Evolutionary conservation across 176 grass and related monocot species (phyloP).

Genomic region (Puya raimondii): DNA sequence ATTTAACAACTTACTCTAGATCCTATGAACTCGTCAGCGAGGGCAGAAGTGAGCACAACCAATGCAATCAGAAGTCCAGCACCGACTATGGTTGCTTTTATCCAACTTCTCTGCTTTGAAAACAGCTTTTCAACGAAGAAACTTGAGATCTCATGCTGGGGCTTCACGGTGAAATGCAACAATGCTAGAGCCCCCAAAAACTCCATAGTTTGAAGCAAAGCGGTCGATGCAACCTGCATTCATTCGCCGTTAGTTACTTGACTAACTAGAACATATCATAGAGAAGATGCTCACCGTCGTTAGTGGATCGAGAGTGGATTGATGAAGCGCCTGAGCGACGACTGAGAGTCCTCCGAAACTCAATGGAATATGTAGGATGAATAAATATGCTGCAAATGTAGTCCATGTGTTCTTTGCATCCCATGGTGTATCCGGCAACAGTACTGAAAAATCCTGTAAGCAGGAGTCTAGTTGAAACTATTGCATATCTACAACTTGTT

Average conservation of each 20-base stretch:
- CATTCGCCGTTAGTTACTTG: neutral
- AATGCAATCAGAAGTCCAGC: constrained; percentile 47
- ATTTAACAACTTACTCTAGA: constrained; percentile 39
- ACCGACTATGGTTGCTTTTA: constrained; percentile 42
- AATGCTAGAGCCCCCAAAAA: constrained; percentile 37
- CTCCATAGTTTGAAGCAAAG: constrained; percentile 49
- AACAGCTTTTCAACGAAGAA: constrained; percentile 43
- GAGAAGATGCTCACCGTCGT: constrained; percentile 38
- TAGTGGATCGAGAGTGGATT: constrained; percentile 43
- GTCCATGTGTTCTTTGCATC: constrained; percentile 56
- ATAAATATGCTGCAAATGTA: constrained; percentile 75
- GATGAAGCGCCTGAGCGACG: constrained; percentile 40
- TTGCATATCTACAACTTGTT: neutral
- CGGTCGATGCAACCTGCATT: constrained; percentile 44
- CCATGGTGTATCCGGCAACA: constrained; percentile 60
- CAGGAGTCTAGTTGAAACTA: neutral
- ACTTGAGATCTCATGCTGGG: constrained; percentile 14
- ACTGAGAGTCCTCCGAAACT: constrained; percentile 87
- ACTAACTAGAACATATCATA: neutral
- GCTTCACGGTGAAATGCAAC: constrained; percentile 41
- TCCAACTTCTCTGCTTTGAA: constrained; percentile 32
- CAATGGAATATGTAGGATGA: constrained; percentile 62
- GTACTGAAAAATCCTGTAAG: constrained; percentile 38
- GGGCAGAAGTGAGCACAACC: constrained; percentile 42
- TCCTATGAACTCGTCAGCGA: constrained; percentile 48